Base-by-base conservation (phyloP, 2,329 filamentous ascomycete genomes). In the Fusarium algeriense region DNA sequence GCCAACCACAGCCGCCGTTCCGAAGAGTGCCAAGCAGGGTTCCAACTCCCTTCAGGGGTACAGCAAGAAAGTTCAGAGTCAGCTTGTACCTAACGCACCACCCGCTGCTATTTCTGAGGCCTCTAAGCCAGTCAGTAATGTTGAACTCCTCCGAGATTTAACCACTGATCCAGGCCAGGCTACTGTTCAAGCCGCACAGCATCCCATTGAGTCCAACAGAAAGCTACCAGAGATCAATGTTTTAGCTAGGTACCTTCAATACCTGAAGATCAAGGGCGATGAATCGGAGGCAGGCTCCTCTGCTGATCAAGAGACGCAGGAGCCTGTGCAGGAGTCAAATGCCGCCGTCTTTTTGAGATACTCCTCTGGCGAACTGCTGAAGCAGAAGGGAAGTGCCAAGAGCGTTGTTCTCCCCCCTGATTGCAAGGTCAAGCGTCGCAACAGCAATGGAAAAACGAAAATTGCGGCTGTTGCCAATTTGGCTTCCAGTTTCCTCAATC, bases 361-460 rank as follows among this genome's bases (percentile, higher is more conserved):
- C 23, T 55, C 45, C 13, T 44, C 57, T 35, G 69, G 50, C 32
- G 57, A 71, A 32, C 55, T 71, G 15, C 48, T 70, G 28, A 49
- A 44, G 46, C 19, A 56, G 20, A 67, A 46, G n/a, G 23, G 49
- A 2, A 54, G 68, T 19, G 44, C 53, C 11, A 59, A 56, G 48
- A 30, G 23, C 17, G 41, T n/a, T 17, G 15, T 48, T 20, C 35
- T 60, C 3, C 40, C 38, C 14, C 30, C 19, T 19, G 35, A 54
- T 40, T 43, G 35, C 45, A 49, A 54, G n/a, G 45, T 45, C 20
- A 64, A 45, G 45, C 44, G 38, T 49, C n/a, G 13, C 10, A 19
- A 30, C 11, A 35, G 6, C 14, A 38, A 38, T 13, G 26, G 15
- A 13, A 54, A 32, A 8, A 17, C 34, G 7, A 7, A 5, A 6